phyloP scores from a whole-genome alignment of 345 rosid species.

The Heritiera littoralis region DNA sequence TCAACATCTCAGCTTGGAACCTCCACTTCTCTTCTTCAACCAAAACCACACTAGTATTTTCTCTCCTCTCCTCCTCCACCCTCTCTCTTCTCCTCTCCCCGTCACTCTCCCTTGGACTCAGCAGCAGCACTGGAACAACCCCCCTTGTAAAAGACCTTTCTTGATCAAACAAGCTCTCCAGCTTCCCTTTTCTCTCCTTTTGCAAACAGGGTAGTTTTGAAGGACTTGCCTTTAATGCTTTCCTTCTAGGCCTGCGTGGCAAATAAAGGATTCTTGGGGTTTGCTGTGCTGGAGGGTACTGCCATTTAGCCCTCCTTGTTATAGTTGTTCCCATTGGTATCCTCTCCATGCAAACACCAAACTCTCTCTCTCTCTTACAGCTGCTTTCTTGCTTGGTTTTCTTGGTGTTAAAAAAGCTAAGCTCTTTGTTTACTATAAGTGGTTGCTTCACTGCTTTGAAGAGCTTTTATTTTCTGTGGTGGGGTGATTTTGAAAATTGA shows the following conservation, averaged over 20 bases:
- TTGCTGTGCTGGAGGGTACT: constrained; percentile 56
- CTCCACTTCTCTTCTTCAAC: constrained; percentile 87
- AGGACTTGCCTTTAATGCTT: constrained; percentile 36
- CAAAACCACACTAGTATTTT: constrained; percentile 23
- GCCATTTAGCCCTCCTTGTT: constrained; percentile 76
- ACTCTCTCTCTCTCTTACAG: not conserved
- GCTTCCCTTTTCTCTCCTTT: constrained; percentile 50
- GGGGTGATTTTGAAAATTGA: constrained; percentile 13
- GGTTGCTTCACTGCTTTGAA: not conserved
- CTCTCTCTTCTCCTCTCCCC: constrained; percentile 47
- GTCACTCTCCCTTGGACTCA: constrained; percentile 28
- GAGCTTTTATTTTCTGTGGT: not conserved
- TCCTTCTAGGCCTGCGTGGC: constrained; percentile 68
- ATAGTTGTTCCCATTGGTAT: constrained; percentile 26
- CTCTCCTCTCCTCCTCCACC: constrained; percentile 40
- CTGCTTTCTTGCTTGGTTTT: not conserved
- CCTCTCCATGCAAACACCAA: constrained; percentile 39
- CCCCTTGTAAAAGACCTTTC: constrained; percentile 61
- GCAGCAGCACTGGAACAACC: constrained; percentile 37
- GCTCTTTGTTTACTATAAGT: not conserved
- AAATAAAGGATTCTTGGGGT: constrained; percentile 84
- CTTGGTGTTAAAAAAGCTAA: constrained; percentile 5
- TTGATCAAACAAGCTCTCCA: constrained; percentile 76
- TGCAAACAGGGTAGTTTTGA: constrained; percentile 23
- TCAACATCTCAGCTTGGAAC: constrained; percentile 96